Evolutionary conservation across 1,284 basidiomycete genomes (phyloP).

Genomic region (Trichosporon ovoides): DNA sequence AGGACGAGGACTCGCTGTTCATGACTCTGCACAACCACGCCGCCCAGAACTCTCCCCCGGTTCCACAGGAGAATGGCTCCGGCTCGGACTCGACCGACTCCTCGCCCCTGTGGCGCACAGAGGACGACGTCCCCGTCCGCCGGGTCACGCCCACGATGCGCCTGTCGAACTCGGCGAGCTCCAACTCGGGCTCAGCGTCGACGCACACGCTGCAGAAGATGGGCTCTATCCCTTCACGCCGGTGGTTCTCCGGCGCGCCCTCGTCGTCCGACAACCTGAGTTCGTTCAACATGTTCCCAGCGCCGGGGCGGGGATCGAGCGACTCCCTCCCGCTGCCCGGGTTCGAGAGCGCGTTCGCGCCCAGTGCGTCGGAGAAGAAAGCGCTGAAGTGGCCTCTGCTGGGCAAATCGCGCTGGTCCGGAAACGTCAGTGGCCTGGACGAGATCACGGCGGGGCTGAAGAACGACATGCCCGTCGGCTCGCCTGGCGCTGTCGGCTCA

Average conservation of each 20-base stretch:
- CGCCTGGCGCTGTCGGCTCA: background rate
- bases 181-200: slow-evolving; percentile 12
- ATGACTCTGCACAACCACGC: slow-evolving; percentile 8
- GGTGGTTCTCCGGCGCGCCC: slow-evolving; percentile 40
- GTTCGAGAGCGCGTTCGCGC: slow-evolving; percentile 40
- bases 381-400: slow-evolving; percentile 44
- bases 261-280: slow-evolving; percentile 31
- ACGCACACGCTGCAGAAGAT: slow-evolving; percentile 10
- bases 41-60: too few species aligned
- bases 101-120: slow-evolving; percentile 9
- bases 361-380: slow-evolving; percentile 44
- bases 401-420: slow-evolving; percentile 25
- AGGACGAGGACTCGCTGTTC: slow-evolving; percentile 15
- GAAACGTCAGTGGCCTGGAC: slow-evolving; percentile 16
- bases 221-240: slow-evolving; percentile 25
- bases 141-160: background rate
- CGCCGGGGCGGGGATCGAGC: slow-evolving; percentile 27
- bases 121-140: background rate
- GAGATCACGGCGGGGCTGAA: slow-evolving; percentile 19
- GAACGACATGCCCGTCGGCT: too few species aligned
- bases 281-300: slow-evolving; percentile 25
- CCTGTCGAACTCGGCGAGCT: background rate
- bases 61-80: too few species aligned
- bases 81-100: slow-evolving; percentile 25
- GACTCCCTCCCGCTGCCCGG: slow-evolving; percentile 29